Evolutionary conservation across 176 grass and related monocot species (phyloP).

Genomic region (Chrysopogon serrulatus): DNA sequence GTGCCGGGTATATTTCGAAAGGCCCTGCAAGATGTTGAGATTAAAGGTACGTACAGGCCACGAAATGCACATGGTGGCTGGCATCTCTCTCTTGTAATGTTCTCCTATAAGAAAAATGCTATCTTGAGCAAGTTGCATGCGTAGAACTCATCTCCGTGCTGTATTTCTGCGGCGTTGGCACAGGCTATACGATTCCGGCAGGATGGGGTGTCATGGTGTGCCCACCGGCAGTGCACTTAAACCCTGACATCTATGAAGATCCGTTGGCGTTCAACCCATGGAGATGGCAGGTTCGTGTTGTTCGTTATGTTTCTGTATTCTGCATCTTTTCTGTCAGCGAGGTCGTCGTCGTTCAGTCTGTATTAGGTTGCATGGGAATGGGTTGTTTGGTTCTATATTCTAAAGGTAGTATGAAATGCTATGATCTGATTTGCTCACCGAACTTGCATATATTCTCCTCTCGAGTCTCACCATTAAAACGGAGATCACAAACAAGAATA

Average conservation of each 20-base stretch:
- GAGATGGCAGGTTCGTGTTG: conserved; percentile 74
- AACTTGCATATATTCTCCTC: conserved; percentile 28
- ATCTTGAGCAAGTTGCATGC: neutral
- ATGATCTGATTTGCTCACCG: conserved; percentile 22
- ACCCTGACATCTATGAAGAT: conserved; percentile 80
- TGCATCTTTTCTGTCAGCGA: neutral
- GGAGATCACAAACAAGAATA: conserved; percentile 18
- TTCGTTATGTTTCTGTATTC: neutral
- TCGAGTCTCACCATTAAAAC: neutral
- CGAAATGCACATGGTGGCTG: conserved; percentile 1
- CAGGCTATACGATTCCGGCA: conserved; percentile 82
- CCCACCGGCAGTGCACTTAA: conserved; percentile 73
- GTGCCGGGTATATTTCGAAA: conserved; percentile 80
- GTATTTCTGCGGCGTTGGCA: neutral
- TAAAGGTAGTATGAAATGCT: neutral
- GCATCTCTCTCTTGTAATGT: neutral
- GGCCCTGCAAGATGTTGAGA: conserved; percentile 63
- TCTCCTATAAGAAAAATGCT: neutral
- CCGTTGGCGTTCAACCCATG: conserved; percentile 74
- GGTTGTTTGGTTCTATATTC: conserved; percentile 3
- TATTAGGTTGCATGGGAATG: neutral
- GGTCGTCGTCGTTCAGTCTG: neutral
- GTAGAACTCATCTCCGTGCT: conserved; percentile 14
- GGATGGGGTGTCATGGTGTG: conserved; percentile 94
- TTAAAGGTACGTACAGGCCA: conserved; percentile 62